Percentiles rank a stretch among this genome's conserved stretches.
phyloP scores from a whole-genome alignment of 2,329 filamentous ascomycete species.

The Trichoderma pleuroti region DNA sequence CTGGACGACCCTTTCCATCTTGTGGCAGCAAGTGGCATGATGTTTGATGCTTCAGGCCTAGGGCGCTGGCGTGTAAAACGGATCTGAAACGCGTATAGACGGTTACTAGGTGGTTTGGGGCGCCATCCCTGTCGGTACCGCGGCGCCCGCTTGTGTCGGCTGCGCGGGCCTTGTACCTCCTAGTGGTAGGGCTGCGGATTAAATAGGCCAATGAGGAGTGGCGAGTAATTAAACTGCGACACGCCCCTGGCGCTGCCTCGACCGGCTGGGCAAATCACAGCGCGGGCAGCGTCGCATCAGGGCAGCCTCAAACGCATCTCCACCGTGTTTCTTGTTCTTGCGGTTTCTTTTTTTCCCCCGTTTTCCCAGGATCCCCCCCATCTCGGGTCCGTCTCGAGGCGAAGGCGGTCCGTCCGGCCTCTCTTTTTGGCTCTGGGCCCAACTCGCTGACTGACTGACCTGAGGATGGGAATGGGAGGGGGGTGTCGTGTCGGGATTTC shows the following conservation, averaged over 20 bases:
- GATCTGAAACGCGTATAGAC: conserved; percentile 14
- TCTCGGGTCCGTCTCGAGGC: conserved; percentile 6
- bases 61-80: background rate
- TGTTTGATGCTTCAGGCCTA: conserved; percentile 2
- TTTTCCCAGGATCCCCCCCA: background rate
- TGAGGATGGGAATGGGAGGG: background rate
- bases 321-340: background rate
- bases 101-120: background rate
- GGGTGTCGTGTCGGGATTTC: background rate
- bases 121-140: background rate
- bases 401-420: background rate
- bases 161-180: background rate
- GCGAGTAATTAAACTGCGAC: conserved; percentile 6
- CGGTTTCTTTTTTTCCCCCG: background rate
- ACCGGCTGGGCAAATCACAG: conserved; percentile 6
- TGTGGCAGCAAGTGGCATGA: conserved; percentile 1
- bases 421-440: background rate
- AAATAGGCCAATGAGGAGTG: background rate
- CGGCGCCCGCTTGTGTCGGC: background rate
- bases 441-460: background rate
- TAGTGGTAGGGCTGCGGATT: conserved; percentile 11
- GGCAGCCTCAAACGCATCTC: conserved; percentile 11
- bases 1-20: conserved; percentile 12
- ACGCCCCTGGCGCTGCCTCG: background rate
- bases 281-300: conserved; percentile 4